Conservation (phyloP, 495 filamentous ascomycete species). For the Apodospora peruviana region DNA sequence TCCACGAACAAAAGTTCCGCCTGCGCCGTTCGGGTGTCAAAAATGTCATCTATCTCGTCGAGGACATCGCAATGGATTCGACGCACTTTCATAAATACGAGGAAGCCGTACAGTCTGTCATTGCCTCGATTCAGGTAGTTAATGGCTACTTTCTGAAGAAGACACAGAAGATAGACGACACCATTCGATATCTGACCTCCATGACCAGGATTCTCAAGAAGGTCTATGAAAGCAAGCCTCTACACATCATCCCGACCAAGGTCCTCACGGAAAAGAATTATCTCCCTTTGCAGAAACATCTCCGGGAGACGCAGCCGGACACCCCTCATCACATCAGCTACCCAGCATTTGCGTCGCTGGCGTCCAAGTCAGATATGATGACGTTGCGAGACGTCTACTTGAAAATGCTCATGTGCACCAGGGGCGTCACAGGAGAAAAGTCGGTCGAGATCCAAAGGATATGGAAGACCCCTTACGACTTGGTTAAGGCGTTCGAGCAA, state of each 20-base stretch:
- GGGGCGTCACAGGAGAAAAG: conserved; percentile 73
- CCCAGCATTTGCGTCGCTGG: conserved; percentile 62
- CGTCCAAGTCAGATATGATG: conserved; percentile 68
- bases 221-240: conserved; percentile 52
- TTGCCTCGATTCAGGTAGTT: conserved; percentile 75
- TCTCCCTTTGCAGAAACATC: conserved; percentile 55
- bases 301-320: conserved; percentile 40
- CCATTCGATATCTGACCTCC: conserved; percentile 69
- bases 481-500: conserved; percentile 61
- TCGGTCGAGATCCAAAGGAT: conserved; percentile 71
- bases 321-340: conserved; percentile 64
- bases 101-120: conserved; percentile 66
- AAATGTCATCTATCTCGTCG: conserved; percentile 77
- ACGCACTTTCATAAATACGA: conserved; percentile 47
- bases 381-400: conserved; percentile 71
- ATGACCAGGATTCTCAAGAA: conserved; percentile 67
- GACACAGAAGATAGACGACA: conserved; percentile 72
- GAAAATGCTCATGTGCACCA: conserved; percentile 85
- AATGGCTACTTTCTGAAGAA: conserved; percentile 79
- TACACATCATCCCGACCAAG: conserved; percentile 58
- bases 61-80: conserved; percentile 57
- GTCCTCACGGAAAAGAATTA: conserved; percentile 66
- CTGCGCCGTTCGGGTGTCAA: conserved; percentile 63
- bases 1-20: conserved; percentile 83
- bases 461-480: conserved; percentile 67